A percentile compares a stretch with the other conserved stretches of the same genome.
Conservation (phyloP, 352 stramenopile species). For the Phytophthora quininea region DNA sequence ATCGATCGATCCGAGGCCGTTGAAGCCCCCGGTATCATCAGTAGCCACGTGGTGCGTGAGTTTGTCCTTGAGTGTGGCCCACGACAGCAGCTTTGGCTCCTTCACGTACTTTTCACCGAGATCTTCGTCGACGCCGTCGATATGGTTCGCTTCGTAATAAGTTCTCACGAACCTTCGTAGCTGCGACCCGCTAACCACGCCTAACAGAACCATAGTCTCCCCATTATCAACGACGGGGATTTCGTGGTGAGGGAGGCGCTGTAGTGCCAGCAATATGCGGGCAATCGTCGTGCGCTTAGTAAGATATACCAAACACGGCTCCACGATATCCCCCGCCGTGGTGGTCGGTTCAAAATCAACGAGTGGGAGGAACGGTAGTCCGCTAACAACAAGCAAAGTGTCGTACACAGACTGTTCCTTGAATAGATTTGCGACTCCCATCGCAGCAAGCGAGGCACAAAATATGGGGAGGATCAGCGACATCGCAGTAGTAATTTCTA, state of each 20-base stretch:
- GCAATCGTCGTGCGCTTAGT: constrained; percentile 65
- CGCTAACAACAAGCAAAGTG: constrained; percentile 62
- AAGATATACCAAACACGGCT: constrained; percentile 60
- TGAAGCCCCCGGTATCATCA: constrained; percentile 42
- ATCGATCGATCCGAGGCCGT: constrained; percentile 54
- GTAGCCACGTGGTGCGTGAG: constrained; percentile 34
- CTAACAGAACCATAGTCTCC: constrained; percentile 57
- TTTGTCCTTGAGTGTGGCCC: constrained; percentile 55
- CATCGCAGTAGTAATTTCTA: constrained; percentile 81
- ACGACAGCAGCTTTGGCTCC: constrained; percentile 41
- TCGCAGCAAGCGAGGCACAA: constrained; percentile 58
- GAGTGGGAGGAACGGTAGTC: constrained; percentile 72
- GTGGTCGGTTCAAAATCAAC: constrained; percentile 63
- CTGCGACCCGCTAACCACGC: constrained; percentile 50
- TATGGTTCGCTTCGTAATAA: constrained; percentile 49
- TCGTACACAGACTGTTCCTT: constrained; percentile 74
- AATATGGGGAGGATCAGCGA: constrained; percentile 79
- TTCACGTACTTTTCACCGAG: constrained; percentile 39
- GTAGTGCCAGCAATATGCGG: constrained; percentile 58
- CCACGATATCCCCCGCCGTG: constrained; percentile 62
- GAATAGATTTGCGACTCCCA: constrained; percentile 55
- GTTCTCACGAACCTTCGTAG: constrained; percentile 61
- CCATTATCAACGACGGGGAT: constrained; percentile 71
- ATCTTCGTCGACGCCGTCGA: constrained; percentile 59
- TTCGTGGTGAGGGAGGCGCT: constrained; percentile 59